Evolutionary conservation across 1,284 basidiomycete genomes (phyloP).

Genomic region (Malassezia japonica): DNA sequence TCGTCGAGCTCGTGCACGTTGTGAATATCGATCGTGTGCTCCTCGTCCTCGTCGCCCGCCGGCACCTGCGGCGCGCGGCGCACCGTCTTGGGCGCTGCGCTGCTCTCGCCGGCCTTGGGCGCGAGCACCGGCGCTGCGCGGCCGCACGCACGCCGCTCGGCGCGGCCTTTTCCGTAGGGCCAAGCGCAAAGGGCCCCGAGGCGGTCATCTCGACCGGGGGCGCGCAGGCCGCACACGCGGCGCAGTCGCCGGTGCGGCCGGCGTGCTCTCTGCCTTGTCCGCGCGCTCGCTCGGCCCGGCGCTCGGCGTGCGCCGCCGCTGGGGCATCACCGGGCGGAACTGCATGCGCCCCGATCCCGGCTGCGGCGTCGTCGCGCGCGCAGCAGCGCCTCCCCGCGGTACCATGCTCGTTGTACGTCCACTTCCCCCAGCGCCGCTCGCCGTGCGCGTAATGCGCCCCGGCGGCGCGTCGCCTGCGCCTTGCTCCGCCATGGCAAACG

Average conservation of each 20-base stretch:
- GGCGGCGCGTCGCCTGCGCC: not conserved
- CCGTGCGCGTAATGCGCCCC: not conserved
- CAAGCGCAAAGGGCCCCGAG: slow-evolving; percentile 76
- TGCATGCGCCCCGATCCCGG: slow-evolving; percentile 45
- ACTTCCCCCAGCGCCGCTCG: too few relatives aligned
- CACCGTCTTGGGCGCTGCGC: slow-evolving; percentile 12
- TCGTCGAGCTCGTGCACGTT: slow-evolving; percentile 70
- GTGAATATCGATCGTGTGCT: slow-evolving; percentile 63
- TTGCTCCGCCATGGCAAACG: not conserved
- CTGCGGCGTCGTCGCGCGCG: slow-evolving; percentile 46
- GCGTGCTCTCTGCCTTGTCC: not conserved
- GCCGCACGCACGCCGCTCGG: slow-evolving; percentile 61
- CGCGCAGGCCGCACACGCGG: too few relatives aligned
- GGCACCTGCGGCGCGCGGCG: slow-evolving; percentile 24
- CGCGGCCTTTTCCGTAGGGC: slow-evolving; percentile 55
- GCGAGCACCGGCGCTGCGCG: slow-evolving; percentile 52
- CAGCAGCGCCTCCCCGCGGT: slow-evolving; percentile 48
- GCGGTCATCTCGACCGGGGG: slow-evolving; percentile 64
- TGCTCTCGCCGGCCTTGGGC: slow-evolving; percentile 21
- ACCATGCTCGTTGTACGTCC: slow-evolving; percentile 50
- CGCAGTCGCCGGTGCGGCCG: slow-evolving; percentile 17
- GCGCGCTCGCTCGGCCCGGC: not conserved
- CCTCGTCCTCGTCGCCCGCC: slow-evolving; percentile 27
- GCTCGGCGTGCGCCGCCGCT: slow-evolving; percentile 25
- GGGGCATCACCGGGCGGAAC: slow-evolving; percentile 39